A percentile compares a stretch with the other conserved stretches of the same genome.
Evolutionary conservation across 108 stramenopile species (phyloP).

Genomic region (Tribonema minus): DNA sequence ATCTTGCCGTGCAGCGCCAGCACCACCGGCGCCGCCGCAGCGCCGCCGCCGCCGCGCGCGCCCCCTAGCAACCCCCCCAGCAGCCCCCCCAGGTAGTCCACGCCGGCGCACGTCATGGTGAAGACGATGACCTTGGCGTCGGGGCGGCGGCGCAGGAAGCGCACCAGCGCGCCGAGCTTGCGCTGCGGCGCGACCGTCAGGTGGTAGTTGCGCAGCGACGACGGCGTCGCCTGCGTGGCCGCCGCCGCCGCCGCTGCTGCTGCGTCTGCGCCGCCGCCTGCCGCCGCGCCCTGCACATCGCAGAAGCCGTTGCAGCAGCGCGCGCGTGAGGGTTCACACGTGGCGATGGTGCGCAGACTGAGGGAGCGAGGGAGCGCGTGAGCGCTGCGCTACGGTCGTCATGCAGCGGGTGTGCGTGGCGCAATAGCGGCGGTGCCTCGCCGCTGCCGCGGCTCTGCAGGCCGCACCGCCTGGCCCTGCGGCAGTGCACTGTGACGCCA

Average conservation of each 20-base stretch:
- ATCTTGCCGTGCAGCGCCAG: slow-evolving; percentile 90
- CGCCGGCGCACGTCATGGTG: slow-evolving; percentile 91
- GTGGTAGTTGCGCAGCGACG: slow-evolving; percentile 82
- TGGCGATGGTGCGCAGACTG: too few species aligned
- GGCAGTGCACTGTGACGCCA: too few species aligned
- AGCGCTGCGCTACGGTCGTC: too few species aligned
- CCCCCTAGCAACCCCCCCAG: slow-evolving; percentile 19
- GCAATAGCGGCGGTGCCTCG: too few species aligned
- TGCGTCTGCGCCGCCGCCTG: not conserved
- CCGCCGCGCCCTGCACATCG: too few species aligned
- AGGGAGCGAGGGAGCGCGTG: too few species aligned
- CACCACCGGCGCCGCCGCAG: slow-evolving; percentile 53
- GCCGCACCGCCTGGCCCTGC: too few species aligned
- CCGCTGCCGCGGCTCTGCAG: too few species aligned
- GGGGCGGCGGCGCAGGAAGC: slow-evolving; percentile 70
- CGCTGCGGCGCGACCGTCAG: slow-evolving; percentile 71
- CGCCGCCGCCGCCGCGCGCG: slow-evolving; percentile 10
- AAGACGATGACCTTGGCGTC: slow-evolving; percentile 88
- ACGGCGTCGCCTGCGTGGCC: slow-evolving; percentile 13
- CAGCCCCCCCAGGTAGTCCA: slow-evolving; percentile 79
- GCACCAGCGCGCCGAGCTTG: slow-evolving; percentile 70
- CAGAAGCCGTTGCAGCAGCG: too few species aligned
- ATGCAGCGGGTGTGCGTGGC: too few species aligned
- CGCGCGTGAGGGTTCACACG: too few species aligned
- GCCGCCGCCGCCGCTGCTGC: not conserved